Conservation (phyloP, 2,329 filamentous ascomycete genomes). For the Fusarium sublunatum region DNA sequence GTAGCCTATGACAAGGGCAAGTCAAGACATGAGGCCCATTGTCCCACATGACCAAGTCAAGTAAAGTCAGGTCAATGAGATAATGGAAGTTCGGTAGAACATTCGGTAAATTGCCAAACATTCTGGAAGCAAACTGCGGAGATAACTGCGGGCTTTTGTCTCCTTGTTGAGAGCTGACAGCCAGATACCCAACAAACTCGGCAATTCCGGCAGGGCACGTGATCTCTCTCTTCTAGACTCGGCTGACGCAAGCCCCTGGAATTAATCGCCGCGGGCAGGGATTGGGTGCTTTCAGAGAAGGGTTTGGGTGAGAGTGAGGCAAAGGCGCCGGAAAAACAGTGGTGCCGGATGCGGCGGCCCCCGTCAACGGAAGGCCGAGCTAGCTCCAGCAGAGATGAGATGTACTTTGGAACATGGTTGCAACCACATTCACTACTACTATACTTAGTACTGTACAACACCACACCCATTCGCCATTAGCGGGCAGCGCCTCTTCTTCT, state of each 20-base stretch:
- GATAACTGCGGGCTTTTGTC: constrained; percentile 36
- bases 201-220: constrained; percentile 34
- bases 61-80: no score
- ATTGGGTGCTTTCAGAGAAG: constrained; percentile 29
- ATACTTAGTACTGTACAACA: constrained; percentile 23
- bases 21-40: constrained; percentile 18
- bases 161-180: constrained; percentile 29
- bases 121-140: constrained; percentile 12
- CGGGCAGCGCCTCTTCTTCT: constrained; percentile 37
- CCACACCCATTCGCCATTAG: constrained; percentile 36
- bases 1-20: constrained; percentile 11
- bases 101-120: constrained; percentile 13
- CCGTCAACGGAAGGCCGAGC: constrained; percentile 38
- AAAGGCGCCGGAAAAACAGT: constrained; percentile 13
- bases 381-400: constrained; percentile 34
- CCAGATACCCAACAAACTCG: constrained; percentile 35
- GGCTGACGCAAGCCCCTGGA: constrained; percentile 33
- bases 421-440: constrained; percentile 37
- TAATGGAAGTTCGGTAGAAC: constrained; percentile 7
- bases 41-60: constrained; percentile 5
- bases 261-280: constrained; percentile 25
- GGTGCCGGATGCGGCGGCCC: constrained; percentile 32
- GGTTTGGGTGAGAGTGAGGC: constrained; percentile 2
- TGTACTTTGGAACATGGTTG: constrained; percentile 16
- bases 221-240: constrained; percentile 30